A percentile compares a stretch with the other conserved stretches of the same genome.
These are phyloP conservation scores for Phytophthora crassamura DNA, from an alignment of 352 stramenopile genomes.

Conservation along the genomic window DNA sequence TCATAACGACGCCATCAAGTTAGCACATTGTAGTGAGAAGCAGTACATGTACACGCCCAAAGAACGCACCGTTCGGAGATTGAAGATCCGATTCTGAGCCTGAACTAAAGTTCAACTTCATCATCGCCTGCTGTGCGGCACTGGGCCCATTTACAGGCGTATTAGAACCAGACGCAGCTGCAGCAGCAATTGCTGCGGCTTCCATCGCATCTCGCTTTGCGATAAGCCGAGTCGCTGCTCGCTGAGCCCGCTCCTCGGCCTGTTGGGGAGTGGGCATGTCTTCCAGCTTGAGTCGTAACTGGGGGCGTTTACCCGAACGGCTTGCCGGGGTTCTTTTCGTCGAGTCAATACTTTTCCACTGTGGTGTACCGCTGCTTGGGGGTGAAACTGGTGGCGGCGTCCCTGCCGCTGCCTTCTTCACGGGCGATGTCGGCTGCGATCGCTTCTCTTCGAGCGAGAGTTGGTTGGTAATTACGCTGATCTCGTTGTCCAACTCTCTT, in stretches of 20 bases:
- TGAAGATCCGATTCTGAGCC: slow-evolving; percentile 68
- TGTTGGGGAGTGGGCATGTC: slow-evolving; percentile 89
- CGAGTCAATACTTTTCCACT: slow-evolving; percentile 39
- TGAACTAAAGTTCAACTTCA: slow-evolving; percentile 82
- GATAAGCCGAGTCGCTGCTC: slow-evolving; percentile 75
- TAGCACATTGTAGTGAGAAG: slow-evolving; percentile 1
- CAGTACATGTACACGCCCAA: slow-evolving; percentile 3
- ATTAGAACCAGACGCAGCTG: slow-evolving; percentile 25
- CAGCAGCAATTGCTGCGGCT: slow-evolving; percentile 48
- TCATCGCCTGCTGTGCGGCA: slow-evolving; percentile 70
- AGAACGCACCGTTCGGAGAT: slow-evolving; percentile 65
- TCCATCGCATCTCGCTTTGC: slow-evolving; percentile 79
- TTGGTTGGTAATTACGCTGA: slow-evolving; percentile 45
- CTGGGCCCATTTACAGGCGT: slow-evolving; percentile 37
- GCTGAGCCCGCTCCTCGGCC: slow-evolving; percentile 80
- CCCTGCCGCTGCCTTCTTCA: slow-evolving; percentile 12
- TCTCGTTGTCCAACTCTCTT: slow-evolving; percentile 50
- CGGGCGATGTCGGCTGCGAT: slow-evolving; percentile 12
- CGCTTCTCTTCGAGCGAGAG: slow-evolving; percentile 64
- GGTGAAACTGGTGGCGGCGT: slow-evolving; percentile 23
- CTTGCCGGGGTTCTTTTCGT: slow-evolving; percentile 20
- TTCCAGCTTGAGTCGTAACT: slow-evolving; percentile 81
- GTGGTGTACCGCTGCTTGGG: slow-evolving; percentile 12
- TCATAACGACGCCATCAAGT: slow-evolving; percentile 11
- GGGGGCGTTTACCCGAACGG: slow-evolving; percentile 56